Conservation (phyloP, 2,329 filamentous ascomycete species). For the Monilinia laxa region DNA sequence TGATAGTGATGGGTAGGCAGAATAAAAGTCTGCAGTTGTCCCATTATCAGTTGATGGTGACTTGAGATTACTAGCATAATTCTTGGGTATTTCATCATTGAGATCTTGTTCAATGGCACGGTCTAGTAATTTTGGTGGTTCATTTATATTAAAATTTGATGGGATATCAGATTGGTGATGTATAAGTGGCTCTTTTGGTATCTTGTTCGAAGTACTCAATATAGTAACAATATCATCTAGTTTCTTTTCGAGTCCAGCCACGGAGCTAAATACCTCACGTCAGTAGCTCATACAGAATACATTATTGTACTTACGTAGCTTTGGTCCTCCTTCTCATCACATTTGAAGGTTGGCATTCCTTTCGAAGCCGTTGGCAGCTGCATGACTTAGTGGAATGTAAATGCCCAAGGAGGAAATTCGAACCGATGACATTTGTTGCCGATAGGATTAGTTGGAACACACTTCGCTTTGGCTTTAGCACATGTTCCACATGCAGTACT, state of each 20-base stretch:
- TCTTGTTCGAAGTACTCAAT: slow-evolving; percentile 12
- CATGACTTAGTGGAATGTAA: not conserved
- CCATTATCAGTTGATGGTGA: not conserved
- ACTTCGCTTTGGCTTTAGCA: slow-evolving; percentile 29
- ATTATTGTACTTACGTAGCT: slow-evolving; percentile 1
- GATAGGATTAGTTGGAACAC: slow-evolving; percentile 22
- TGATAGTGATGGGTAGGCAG: no score
- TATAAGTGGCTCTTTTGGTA: not conserved
- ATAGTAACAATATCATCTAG: slow-evolving; percentile 28
- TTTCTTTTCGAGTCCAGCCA: slow-evolving; percentile 28
- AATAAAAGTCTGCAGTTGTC: not conserved
- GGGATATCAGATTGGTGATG: not conserved
- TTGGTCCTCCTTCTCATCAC: slow-evolving; percentile 19
- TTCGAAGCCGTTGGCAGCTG: slow-evolving; percentile 24
- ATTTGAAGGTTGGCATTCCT: slow-evolving; percentile 23
- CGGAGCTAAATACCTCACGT: slow-evolving; percentile 13
- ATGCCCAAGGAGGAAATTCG: not conserved
- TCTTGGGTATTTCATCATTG: not conserved
- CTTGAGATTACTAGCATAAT: not conserved
- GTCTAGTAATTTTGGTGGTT: not conserved
- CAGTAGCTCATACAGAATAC: not conserved
- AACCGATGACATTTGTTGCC: not conserved
- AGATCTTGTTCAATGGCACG: not conserved
- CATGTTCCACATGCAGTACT: slow-evolving; percentile 28
- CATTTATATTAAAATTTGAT: not conserved